Evolutionary conservation across 1,284 basidiomycete species (phyloP).

Genomic region (Pseudozyma sp.): DNA sequence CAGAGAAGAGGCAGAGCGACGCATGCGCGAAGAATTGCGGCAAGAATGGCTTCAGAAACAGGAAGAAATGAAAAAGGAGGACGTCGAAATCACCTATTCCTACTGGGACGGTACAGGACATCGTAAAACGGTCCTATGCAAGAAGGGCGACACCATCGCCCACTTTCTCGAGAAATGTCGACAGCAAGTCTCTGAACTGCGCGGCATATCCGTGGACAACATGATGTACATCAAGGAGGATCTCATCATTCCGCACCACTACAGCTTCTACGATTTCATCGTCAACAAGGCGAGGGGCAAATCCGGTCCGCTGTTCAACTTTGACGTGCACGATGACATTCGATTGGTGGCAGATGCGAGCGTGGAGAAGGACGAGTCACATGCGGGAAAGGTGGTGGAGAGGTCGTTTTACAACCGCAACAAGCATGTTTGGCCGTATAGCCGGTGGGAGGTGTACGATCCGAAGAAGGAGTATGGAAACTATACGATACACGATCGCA

Average conservation of each 20-base stretch:
- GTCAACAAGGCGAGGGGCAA: slow-evolving; percentile 98
- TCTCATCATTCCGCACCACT: slow-evolving; percentile 76
- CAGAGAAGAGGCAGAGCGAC: slow-evolving; percentile 89
- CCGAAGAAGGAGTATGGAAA: slow-evolving; percentile 60
- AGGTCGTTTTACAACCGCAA: slow-evolving; percentile 94
- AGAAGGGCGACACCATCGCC: slow-evolving; percentile 94
- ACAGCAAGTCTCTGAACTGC: slow-evolving; percentile 89
- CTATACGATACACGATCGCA: slow-evolving; percentile 58
- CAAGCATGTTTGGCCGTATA: slow-evolving; percentile 95
- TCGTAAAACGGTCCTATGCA: slow-evolving; percentile 91
- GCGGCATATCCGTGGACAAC: slow-evolving; percentile 90
- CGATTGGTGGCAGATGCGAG: slow-evolving; percentile 94
- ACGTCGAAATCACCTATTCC: slow-evolving; percentile 91
- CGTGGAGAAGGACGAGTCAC: slow-evolving; percentile 96
- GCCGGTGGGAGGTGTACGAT: slow-evolving; percentile 66
- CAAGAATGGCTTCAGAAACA: slow-evolving; percentile 91
- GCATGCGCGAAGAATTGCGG: slow-evolving; percentile 86
- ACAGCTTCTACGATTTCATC: slow-evolving; percentile 98
- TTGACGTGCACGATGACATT: slow-evolving; percentile 98
- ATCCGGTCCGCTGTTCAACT: slow-evolving; percentile 96
- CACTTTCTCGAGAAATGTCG: slow-evolving; percentile 92
- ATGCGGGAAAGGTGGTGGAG: slow-evolving; percentile 97
- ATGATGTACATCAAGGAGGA: slow-evolving; percentile 91
- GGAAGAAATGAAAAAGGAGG: slow-evolving; percentile 86
- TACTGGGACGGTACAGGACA: slow-evolving; percentile 99